A percentile compares a stretch with the other conserved stretches of the same genome.
Evolutionary conservation across 306 rosid species (phyloP).

Genomic region (Fragaria iinumae): DNA sequence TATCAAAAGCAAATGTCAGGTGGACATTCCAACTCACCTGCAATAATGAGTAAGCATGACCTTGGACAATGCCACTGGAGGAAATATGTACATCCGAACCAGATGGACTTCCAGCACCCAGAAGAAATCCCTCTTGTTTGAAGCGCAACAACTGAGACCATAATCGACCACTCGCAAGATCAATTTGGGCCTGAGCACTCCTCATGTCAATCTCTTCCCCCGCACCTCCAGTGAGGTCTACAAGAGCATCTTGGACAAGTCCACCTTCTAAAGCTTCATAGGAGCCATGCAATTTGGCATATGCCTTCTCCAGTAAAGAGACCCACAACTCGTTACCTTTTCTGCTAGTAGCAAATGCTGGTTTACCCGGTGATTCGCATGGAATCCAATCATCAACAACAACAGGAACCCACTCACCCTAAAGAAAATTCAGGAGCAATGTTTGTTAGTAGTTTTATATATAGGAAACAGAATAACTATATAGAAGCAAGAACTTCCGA

Average conservation of each 20-base stretch:
- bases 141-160: constrained; percentile 98
- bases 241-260: constrained; percentile 99
- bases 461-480: background rate
- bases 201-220: constrained; percentile 99
- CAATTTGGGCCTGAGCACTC: constrained; percentile 95
- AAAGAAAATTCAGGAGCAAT: constrained; percentile 28
- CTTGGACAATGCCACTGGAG: constrained; percentile 99
- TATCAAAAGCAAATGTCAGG: background rate
- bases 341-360: constrained; percentile 95
- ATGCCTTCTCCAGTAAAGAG: constrained; percentile 97
- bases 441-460: constrained; percentile 8
- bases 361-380: constrained; percentile 91
- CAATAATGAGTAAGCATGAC: constrained; percentile 92
- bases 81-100: constrained; percentile 98
- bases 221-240: constrained; percentile 99
- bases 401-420: constrained; percentile 99
- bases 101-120: constrained; percentile 99
- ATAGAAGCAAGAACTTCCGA: constrained; percentile 1
- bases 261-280: constrained; percentile 98
- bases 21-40: constrained; percentile 53
- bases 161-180: constrained; percentile 96
- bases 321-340: constrained; percentile 97
- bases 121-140: constrained; percentile 92
- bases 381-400: constrained; percentile 98
- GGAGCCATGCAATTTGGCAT: constrained; percentile 99